Evolutionary conservation across 2,329 filamentous ascomycete species (phyloP).

Genomic region (Rutstroemia sp.): DNA sequence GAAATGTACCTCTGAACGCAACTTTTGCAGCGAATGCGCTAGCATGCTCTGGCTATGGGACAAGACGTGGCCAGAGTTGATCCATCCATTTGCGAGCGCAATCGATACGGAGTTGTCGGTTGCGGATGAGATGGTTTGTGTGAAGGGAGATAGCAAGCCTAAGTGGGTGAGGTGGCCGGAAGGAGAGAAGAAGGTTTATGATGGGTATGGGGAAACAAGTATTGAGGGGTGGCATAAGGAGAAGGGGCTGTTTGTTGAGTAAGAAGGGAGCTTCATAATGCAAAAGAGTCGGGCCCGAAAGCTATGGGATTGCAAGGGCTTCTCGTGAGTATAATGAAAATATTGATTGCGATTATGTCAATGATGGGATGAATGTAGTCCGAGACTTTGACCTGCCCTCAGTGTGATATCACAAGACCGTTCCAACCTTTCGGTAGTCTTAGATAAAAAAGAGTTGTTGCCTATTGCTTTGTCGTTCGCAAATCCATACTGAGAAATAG

Average conservation of each 20-base stretch:
- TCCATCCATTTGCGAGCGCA: conserved; percentile 42
- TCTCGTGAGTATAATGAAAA: too few species aligned
- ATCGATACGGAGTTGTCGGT: conserved; percentile 39
- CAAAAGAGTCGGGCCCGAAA: too few species aligned
- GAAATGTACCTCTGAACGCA: conserved; percentile 36
- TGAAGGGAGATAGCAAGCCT: conserved; percentile 37
- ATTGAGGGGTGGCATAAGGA: conserved; percentile 41
- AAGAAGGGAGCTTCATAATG: not conserved
- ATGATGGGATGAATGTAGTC: too few species aligned
- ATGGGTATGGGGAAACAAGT: conserved; percentile 33
- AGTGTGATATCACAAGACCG: too few species aligned
- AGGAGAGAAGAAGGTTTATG: conserved; percentile 37
- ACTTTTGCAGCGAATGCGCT: conserved; percentile 40
- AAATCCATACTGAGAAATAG: too few species aligned
- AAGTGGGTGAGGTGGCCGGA: conserved; percentile 40
- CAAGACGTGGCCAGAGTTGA: conserved; percentile 38
- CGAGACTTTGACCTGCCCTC: too few species aligned
- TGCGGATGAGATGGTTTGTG: conserved; percentile 40
- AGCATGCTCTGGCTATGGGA: conserved; percentile 42
- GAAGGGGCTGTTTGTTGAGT: conserved; percentile 25
- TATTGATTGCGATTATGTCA: too few species aligned
- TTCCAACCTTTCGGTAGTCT: too few species aligned
- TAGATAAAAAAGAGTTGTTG: too few species aligned
- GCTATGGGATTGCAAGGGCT: too few species aligned
- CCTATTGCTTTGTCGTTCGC: too few species aligned